These are phyloP conservation scores for Coix lacrymajobi DNA, from an alignment of 176 grass and related monocot species.

Conservation along the genomic window DNA sequence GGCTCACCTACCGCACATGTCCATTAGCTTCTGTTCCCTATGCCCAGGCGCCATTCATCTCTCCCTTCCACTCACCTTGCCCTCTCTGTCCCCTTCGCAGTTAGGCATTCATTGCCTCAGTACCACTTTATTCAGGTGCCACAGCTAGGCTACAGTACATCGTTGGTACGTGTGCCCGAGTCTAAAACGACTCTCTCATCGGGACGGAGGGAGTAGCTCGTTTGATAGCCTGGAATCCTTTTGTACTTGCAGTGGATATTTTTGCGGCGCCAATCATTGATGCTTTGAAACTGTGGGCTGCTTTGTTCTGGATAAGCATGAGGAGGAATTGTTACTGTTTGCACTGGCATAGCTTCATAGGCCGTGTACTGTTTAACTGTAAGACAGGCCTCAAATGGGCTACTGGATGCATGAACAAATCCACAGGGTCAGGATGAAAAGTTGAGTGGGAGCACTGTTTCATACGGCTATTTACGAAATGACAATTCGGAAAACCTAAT, in stretches of 20 bases:
- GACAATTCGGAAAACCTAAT: background rate
- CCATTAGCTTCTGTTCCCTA: too few species aligned
- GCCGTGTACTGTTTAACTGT: background rate
- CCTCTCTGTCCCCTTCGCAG: too few species aligned
- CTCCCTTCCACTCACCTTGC: too few species aligned
- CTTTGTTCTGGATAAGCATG: conserved; percentile 30
- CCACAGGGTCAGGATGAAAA: background rate
- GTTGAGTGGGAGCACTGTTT: conserved; percentile 1
- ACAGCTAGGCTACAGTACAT: too few species aligned
- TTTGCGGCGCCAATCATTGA: conserved; percentile 21
- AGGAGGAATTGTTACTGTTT: background rate
- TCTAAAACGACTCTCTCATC: too few species aligned
- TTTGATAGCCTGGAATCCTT: conserved; percentile 20
- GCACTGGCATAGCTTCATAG: background rate
- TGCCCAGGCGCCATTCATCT: too few species aligned
- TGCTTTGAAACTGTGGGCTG: background rate
- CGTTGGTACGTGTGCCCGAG: too few species aligned
- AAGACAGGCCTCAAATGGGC: background rate
- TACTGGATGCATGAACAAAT: background rate
- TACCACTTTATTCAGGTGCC: too few species aligned
- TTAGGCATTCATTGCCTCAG: too few species aligned
- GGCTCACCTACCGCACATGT: too few species aligned
- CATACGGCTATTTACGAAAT: background rate
- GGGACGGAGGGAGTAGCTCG: too few species aligned
- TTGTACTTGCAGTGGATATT: conserved; percentile 34